Base-by-base conservation (phyloP, 352 stramenopile species). In the Thalassiosira exigua region DNA sequence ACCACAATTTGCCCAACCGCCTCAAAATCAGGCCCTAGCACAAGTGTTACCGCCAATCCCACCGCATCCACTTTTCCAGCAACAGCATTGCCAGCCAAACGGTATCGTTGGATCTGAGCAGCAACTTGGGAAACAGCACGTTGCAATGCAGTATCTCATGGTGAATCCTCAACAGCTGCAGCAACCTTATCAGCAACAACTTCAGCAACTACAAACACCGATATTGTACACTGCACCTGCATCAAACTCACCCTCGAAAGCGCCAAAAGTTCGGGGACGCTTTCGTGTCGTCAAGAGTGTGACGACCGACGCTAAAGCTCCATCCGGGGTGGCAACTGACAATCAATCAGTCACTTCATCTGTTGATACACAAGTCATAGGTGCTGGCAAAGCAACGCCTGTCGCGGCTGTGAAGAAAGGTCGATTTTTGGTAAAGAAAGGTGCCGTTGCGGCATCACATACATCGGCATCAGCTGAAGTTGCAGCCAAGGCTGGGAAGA, bases 341-440 rank as follows among this genome's bases (percentile, higher is more conserved):
- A 14, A 7, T 14, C 36, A 44, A 66, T 30, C 46, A 66, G 7
- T 11, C 12, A 27, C 46, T 22, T 26, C 57, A 19, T 30, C 27
- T 22, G 22, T 50, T 33, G 29, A 70, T 48, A 39, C 46, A 22
- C 3, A 70, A 33, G 17, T 33, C 39, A 44, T 33, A 70, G 19
- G 41, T n/a, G n/a, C n/a, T n/a, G n/a, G n/a, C n/a, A n/a, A n/a
- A 51, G 24, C 61, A 29, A 29, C 50, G 4, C 24, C 53, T 48
- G 30, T 68, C 24, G 50, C 32, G 11, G 69, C 65, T 2, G 51
- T 74, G 26, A 80, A 80, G 53, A 73, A 71, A 12, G 71, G 71
- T 24, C 58, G 71, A 56, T 80, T 80, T 62, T 32, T 80, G 41
- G 71, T 80, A 1, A 80, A 80, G 61, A 80, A 69, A 54, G 52